Base-by-base conservation (phyloP, 2,329 filamentous ascomycete species). In the Aspergillus aculeatinus region DNA sequence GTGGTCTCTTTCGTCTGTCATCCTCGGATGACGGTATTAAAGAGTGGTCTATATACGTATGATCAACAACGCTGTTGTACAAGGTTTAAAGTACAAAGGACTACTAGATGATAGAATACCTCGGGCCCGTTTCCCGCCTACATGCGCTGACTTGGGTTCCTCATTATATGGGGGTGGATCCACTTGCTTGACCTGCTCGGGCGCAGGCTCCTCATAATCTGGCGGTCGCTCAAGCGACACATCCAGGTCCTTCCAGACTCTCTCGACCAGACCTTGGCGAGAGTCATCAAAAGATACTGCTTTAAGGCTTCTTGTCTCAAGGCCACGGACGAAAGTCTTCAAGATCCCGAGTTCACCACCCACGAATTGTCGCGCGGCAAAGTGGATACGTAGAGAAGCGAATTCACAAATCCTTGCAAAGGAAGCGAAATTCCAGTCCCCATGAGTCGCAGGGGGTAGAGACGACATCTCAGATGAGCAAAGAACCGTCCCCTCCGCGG, bases 341-440 rank as follows among this genome's bases (percentile, higher is more conserved):
- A 67, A 59, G 52, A 50, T 33, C 51, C 56, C 49, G 57, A 59
- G 55, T 64, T 67, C 56, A 14, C 58, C 31, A 49, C 62, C n/a
- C 58, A 47, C 58, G 53, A 63, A 65, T 52, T 67, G 60, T 64
- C 51, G 58, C 51, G 39, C 31, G 47, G 55, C 51, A 54, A 67
- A 60, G 57, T 67, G 48, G 58, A 67, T 48, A 57, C 57, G 54
- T 35, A 67, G 54, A 62, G 19, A 63, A 49, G 55, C 55, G 33
- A 58, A 67, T 49, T 59, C 53, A 55, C 65, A 63, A n/a, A 67
- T 63, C 51, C 55, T 64, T 29, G 61, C 61, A 55, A 64, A 65
- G 29, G 63, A 33, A 31, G 48, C 42, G 27, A 67, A 59, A 27
- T 63, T 50, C 48, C 55, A 35, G 51, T 64, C 51, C 42, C 49